Percentiles rank a stretch among this genome's conserved stretches.
Evolutionary conservation across 1,284 basidiomycete genomes (phyloP).

Genomic region (Sporisorium reilianum): DNA sequence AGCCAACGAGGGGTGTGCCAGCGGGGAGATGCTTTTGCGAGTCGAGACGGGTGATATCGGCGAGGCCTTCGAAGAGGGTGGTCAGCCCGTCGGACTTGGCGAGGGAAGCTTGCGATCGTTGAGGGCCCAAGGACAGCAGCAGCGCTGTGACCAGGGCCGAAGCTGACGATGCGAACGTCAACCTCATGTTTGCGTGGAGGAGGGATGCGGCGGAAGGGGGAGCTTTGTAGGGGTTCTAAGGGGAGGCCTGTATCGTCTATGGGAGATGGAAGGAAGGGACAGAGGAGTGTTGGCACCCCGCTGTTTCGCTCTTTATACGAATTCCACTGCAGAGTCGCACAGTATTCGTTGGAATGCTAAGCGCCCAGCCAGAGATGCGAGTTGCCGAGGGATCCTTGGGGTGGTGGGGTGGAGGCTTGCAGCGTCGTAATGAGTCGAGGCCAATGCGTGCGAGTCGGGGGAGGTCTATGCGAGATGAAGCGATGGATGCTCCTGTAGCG

Average conservation of each 20-base stretch:
- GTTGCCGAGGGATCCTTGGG: background rate
- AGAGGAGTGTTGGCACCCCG: background rate
- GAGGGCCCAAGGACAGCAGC: constrained; percentile 23
- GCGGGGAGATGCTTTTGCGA: constrained; percentile 32
- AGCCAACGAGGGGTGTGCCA: constrained; percentile 12
- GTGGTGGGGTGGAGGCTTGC: background rate
- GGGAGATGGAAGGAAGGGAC: background rate
- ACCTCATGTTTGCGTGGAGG: constrained; percentile 13
- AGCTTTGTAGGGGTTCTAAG: background rate
- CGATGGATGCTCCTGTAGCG: constrained; percentile 9
- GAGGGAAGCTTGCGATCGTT: constrained; percentile 34
- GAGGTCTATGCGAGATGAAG: constrained; percentile 24
- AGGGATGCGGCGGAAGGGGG: background rate
- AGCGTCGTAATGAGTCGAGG: background rate
- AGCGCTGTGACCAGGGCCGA: constrained; percentile 25
- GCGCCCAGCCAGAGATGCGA: background rate
- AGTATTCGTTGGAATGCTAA: background rate
- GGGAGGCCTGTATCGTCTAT: background rate
- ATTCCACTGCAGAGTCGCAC: background rate
- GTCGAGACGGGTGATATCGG: constrained; percentile 42
- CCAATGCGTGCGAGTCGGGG: background rate
- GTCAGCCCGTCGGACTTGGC: constrained; percentile 35
- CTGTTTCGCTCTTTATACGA: background rate
- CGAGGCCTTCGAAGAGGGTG: constrained; percentile 44
- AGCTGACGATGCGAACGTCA: constrained; percentile 26